Evolutionary conservation across 345 rosid species (phyloP).

Genomic region (Kernera saxatilis): DNA sequence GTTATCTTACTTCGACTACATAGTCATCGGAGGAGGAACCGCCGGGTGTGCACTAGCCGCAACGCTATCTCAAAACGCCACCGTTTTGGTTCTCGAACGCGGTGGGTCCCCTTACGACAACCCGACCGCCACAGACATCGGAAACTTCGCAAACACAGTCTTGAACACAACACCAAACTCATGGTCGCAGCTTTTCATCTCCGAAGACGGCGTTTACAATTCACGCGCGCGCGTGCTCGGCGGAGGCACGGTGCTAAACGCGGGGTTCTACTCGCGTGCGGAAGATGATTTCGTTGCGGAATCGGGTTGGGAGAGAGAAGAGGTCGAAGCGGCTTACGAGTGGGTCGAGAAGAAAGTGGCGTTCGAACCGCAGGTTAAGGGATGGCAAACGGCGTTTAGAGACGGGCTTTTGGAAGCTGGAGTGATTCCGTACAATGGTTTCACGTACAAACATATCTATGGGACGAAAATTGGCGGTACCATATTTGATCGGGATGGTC

Average conservation of each 20-base stretch:
- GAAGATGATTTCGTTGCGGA: slow-evolving; percentile 23
- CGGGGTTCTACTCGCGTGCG: slow-evolving; percentile 55
- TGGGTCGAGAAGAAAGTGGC: slow-evolving; percentile 68
- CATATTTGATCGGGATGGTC: slow-evolving; percentile 49
- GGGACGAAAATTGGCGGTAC: slow-evolving; percentile 65
- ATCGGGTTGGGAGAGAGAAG: slow-evolving; percentile 31
- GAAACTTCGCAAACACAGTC: slow-evolving; percentile 33
- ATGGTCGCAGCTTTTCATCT: slow-evolving; percentile 50
- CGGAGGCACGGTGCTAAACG: slow-evolving; percentile 68
- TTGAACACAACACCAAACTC: slow-evolving; percentile 31
- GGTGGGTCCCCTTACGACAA: slow-evolving; percentile 34
- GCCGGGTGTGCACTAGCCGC: slow-evolving; percentile 71
- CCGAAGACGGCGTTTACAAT: slow-evolving; percentile 63
- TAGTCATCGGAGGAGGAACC: slow-evolving; percentile 68
- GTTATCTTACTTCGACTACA: slow-evolving; percentile 42
- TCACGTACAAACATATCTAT: slow-evolving; percentile 43
- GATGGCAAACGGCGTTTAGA: slow-evolving; percentile 57
- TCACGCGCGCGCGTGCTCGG: slow-evolving; percentile 62
- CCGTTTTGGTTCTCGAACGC: slow-evolving; percentile 56
- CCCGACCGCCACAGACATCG: slow-evolving; percentile 33
- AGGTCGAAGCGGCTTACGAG: slow-evolving; percentile 44
- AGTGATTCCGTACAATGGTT: slow-evolving; percentile 51
- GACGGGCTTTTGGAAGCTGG: slow-evolving; percentile 59
- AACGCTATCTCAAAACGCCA: slow-evolving; percentile 48
- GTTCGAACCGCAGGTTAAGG: slow-evolving; percentile 34